Base-by-base conservation (phyloP, 2,329 filamentous ascomycete species). In the Trichoderma guizhouense region DNA sequence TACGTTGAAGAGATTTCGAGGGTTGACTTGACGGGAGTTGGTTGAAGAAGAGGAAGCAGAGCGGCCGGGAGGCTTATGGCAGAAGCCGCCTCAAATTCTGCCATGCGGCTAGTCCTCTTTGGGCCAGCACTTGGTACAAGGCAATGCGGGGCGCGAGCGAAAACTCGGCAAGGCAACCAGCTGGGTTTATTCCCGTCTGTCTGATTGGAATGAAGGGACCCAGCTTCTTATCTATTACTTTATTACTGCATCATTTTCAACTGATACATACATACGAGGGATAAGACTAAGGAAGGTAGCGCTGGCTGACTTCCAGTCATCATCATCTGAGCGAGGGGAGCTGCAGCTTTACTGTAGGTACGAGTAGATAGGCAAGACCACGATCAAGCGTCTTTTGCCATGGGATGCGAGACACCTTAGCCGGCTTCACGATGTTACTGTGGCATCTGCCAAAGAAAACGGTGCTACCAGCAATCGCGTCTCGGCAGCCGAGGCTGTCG, bases 11-110 rank as follows among this genome's bases (percentile, higher is more conserved):
- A 69, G 39, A 28, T 34, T 62, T 53, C 21, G 57, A 53, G 43
- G 53, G 53, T 24, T 39, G 60, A 34, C 6, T 24, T 39, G 60
- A 34, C 4, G 58, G 21, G 51, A 65, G 61, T 66, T 66, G 61
- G 70, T 68, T 68, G 70, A 26, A 72, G 47, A 61, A 70, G 60
- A 65, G 61, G 43, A 67, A 32, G 64, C 21, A 68, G 43, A 64
- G 65, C 69, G 8, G 64, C 70, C 57, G 58, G 66, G 34, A 47
- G 47, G 71, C 36, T 71, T 57, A 51, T 36, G 55, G 64, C 70
- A 69, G 66, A 60, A 69, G 66, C 57, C 57, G 70, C 70, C 60
- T 68, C 57, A 72, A 68, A 72, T 60, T 68, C 64, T 68, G 64
- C 43, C 60, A 66, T 36, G 24, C 8, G 32, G 57, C 70, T 72